Conservation (phyloP, 441 rosid species). For the Codiaeum variegatum region DNA sequence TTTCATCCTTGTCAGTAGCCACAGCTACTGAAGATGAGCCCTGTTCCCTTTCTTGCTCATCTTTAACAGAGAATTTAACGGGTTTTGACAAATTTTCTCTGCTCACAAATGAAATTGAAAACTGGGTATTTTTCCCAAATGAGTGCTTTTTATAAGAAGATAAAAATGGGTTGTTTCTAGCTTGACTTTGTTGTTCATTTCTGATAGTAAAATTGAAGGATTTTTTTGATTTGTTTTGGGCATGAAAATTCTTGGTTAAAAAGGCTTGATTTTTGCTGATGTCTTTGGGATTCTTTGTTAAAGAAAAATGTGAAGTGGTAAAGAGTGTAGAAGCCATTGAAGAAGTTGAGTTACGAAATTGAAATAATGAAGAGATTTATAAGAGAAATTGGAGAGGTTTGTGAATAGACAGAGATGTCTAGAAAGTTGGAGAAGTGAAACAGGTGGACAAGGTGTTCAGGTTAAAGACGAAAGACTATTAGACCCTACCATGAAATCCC, state of each 20-base stretch:
- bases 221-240: slow-evolving; percentile 10
- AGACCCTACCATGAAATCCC: slow-evolving; percentile 9
- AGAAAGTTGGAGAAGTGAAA: slow-evolving; percentile 59
- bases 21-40: slow-evolving; percentile 39
- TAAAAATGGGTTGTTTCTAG: neutral
- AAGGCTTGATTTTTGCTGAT: slow-evolving; percentile 10
- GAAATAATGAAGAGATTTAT: slow-evolving; percentile 1
- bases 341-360: neutral
- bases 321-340: slow-evolving; percentile 53
- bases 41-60: slow-evolving; percentile 42
- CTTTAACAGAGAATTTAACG: slow-evolving; percentile 35
- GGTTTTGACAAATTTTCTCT: slow-evolving; percentile 19
- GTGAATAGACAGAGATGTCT: slow-evolving; percentile 28
- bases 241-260: neutral
- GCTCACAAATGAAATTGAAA: slow-evolving; percentile 18
- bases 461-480: slow-evolving; percentile 22
- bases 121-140: slow-evolving; percentile 22
- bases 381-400: slow-evolving; percentile 4
- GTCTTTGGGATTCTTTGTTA: slow-evolving; percentile 21
- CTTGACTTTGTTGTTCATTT: slow-evolving; percentile 14
- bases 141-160: slow-evolving; percentile 8
- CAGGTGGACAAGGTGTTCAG: slow-evolving; percentile 31
- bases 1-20: slow-evolving; percentile 35
- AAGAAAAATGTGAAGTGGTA: slow-evolving; percentile 27
- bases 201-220: slow-evolving; percentile 3